Base-by-base conservation (phyloP, 306 rosid species). In the Neltuma alba region DNA sequence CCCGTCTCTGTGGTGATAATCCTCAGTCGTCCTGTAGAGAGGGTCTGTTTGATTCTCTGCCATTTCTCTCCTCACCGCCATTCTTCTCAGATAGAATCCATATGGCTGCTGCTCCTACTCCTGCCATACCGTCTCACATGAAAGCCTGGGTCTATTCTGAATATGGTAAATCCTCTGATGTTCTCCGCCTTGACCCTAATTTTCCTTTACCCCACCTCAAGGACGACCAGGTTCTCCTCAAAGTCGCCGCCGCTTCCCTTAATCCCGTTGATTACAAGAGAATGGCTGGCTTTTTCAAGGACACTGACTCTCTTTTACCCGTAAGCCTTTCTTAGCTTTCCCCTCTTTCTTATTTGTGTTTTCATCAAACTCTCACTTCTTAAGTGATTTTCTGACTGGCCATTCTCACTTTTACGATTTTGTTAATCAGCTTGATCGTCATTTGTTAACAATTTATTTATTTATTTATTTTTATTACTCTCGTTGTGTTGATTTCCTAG, bases 201-300 rank as follows among this genome's bases (percentile, higher is more conserved):
- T 77, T 84, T 20, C 33, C 85, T 7, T 78, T 85, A 34, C 91
- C 91, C 36, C 64, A 75, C 55, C 44, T 83, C 4, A 65, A 28
- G 21, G 83, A 85, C 36, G 74, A 89, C 9, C 89, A 89, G 66
- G 85, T 85, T 3, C 86, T 89, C 9, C 44, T 89, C 75, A 87
- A 87, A 77, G 88, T 89, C 6, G 81, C 73, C 70, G 93, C 93
- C 36, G 89, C 88, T 1, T 12, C 91, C 15, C 74, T 89, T 14
- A 89, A 89, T 64, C 93, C 89, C 0, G 11, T 89, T 40, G 93
- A 89, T 72, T 85, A 12, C 79, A 80, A 82, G 79, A 80, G 91
- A 58, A 69, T 73, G 58, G 62, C 38, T 37, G 93, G 93, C 10
- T 5, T 2, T 38, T 37, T 85, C 68, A 77, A 67, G 55, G 15